A percentile compares a stretch with the other conserved stretches of the same genome.
Evolutionary conservation across 805 yeast genomes (phyloP).

Genomic region (Lipomyces kockii): DNA sequence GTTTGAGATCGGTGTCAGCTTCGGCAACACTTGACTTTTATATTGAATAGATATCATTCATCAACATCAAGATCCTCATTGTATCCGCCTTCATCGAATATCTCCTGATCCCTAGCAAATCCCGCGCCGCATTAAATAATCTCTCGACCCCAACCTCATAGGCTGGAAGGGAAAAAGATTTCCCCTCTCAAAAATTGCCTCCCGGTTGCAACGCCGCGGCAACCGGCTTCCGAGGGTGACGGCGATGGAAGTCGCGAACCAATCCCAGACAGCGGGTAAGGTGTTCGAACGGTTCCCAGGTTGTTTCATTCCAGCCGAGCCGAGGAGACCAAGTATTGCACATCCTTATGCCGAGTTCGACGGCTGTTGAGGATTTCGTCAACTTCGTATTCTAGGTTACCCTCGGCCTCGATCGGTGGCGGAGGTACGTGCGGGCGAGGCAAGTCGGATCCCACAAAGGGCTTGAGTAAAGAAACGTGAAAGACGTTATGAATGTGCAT

Average conservation of each 20-base stretch:
- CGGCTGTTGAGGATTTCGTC: neutral
- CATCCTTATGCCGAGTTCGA: neutral
- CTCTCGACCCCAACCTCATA: too few relatives aligned
- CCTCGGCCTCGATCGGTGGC: neutral
- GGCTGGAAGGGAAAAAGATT: too few relatives aligned
- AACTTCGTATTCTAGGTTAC: neutral
- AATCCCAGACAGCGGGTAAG: neutral
- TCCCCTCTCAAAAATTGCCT: too few relatives aligned
- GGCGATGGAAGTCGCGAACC: slow-evolving; percentile 1
- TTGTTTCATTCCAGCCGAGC: neutral
- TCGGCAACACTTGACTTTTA: neutral
- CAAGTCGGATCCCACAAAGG: neutral
- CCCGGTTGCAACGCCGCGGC: neutral
- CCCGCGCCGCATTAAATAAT: too few relatives aligned
- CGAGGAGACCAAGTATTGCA: neutral
- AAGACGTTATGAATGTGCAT: neutral
- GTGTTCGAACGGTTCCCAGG: neutral
- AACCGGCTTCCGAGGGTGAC: neutral
- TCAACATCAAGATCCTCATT: too few relatives aligned
- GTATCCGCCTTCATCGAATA: too few relatives aligned
- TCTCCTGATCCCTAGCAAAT: too few relatives aligned
- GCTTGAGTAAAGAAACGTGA: neutral
- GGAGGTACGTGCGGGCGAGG: neutral
- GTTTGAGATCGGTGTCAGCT: neutral
- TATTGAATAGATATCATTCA: too few relatives aligned